Conservation (phyloP, 768 basidiomycete genomes). For the Podaxis mareebaensis region DNA sequence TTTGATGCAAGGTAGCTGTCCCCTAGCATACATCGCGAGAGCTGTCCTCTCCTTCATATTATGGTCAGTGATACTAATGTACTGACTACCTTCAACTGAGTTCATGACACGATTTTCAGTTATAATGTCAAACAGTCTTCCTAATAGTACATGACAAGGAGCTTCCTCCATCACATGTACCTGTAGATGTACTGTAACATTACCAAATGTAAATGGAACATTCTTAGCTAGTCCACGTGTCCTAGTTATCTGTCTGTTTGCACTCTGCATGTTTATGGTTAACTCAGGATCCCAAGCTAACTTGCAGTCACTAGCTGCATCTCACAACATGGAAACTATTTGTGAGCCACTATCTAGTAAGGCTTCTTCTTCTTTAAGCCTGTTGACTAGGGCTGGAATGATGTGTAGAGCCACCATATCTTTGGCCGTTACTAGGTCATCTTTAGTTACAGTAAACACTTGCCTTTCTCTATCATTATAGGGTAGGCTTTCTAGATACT, state of each 20-base stretch:
- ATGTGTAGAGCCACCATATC: too few relatives aligned
- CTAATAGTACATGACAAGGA: slow-evolving; percentile 29
- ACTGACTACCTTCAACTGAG: too few relatives aligned
- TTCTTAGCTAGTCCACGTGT: slow-evolving; percentile 20
- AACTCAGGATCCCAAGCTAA: slow-evolving; percentile 22
- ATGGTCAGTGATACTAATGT: slow-evolving; percentile 22
- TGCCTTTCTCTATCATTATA: too few relatives aligned
- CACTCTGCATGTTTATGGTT: slow-evolving; percentile 24
- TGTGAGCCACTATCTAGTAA: too few relatives aligned
- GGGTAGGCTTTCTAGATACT: too few relatives aligned
- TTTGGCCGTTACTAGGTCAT: too few relatives aligned
- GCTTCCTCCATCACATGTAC: slow-evolving; percentile 27
- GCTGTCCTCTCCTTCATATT: slow-evolving; percentile 18
- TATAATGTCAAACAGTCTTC: slow-evolving; percentile 30
- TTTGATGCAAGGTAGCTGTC: neutral
- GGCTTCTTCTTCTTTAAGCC: too few relatives aligned
- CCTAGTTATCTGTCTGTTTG: slow-evolving; percentile 19
- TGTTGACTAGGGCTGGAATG: too few relatives aligned
- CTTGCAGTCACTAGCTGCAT: neutral
- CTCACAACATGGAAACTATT: too few relatives aligned
- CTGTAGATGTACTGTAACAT: slow-evolving; percentile 26
- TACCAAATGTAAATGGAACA: slow-evolving; percentile 25
- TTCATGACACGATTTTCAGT: slow-evolving; percentile 4
- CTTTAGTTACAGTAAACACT: too few relatives aligned
- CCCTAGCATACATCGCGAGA: slow-evolving; percentile 13